phyloP scores from a whole-genome alignment of 2,329 filamentous ascomycete species.

The Fusarium circinatum region DNA sequence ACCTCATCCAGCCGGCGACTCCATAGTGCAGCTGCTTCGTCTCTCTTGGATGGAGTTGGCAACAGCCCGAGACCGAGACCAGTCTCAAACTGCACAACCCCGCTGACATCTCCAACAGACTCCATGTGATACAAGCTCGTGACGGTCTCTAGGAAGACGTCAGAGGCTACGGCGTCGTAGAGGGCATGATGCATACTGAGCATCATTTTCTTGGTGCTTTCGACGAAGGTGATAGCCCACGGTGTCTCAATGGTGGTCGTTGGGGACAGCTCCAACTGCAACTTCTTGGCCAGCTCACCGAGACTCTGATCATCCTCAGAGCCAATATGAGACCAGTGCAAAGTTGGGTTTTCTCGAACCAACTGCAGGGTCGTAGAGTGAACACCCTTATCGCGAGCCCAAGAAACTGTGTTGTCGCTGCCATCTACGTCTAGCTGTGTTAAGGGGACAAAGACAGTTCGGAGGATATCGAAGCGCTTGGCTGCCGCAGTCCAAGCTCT shows the following conservation, averaged over 20 bases:
- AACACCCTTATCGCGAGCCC: conserved; percentile 1
- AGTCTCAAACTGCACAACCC: background rate
- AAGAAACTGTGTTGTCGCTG: background rate
- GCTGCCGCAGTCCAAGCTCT: conserved; percentile 10
- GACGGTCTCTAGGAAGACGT: background rate
- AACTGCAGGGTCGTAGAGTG: conserved; percentile 12
- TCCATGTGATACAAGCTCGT: conserved; percentile 17
- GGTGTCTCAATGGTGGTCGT: background rate
- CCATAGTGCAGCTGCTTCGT: conserved; percentile 1
- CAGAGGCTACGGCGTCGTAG: conserved; percentile 1
- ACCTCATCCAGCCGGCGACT: background rate
- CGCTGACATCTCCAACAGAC: background rate
- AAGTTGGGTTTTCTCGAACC: background rate
- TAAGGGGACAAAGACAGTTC: conserved; percentile 13
- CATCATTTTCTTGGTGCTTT: conserved; percentile 3
- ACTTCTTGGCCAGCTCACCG: background rate
- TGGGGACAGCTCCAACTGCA: conserved; percentile 8
- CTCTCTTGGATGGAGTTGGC: background rate
- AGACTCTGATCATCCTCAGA: background rate
- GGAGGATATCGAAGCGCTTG: conserved; percentile 11
- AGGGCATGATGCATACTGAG: conserved; percentile 25
- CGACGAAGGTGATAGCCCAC: conserved; percentile 10
- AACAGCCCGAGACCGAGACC: conserved; percentile 2
- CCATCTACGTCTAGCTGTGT: background rate
- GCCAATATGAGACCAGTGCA: background rate